Base-by-base conservation (phyloP, 495 filamentous ascomycete species). In the Trichoderma virens region DNA sequence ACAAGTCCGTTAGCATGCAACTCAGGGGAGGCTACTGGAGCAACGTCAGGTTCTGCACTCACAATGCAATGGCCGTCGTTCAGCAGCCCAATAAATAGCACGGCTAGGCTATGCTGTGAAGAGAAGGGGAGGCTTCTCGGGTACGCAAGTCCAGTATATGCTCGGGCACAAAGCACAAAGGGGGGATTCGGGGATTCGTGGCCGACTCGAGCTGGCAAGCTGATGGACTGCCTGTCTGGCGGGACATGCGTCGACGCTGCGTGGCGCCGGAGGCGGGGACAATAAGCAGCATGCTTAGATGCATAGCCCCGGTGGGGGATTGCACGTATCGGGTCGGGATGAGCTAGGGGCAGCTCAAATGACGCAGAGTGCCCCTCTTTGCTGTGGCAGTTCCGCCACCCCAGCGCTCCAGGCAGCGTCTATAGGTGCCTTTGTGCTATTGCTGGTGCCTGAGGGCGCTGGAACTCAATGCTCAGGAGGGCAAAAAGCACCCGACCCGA, bases 231-330 rank as follows among this genome's bases (percentile, higher is more conserved):
- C 45, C n/a, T n/a, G n/a, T 51, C 45, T 25, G 45, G 51, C 51
- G 51, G 51, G 51, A 56, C 51, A n/a, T 56, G 20, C 51, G 51
- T 56, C 27, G 51, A 56, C 51, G 51, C 51, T 56, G 51, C 51
- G 51, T 56, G 51, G 18, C 51, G 51, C 51, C 20, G 51, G 30
- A 25, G 51, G 23, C 23, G 51, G 51, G 51, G 30, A 23, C 4
- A 56, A 56, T 30, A 56, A 30, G 51, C 43, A 11, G 23, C 6
- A 23, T 56, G 51, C 51, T 28, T 56, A 56, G 13, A 30, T 27
- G 51, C 51, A 56, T 56, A 56, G 51, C 51, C 27, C 27, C 51
- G 27, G 51, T 6, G 11, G 51, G 2, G 51, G 11, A 14, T 28
- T 56, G 51, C 51, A 56, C 2, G 9, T 56, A 56, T 1, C 51